Evolutionary conservation across 257 asterid species (phyloP), one percentile per base, ranked within the genome.

Genomic region (Fraxinus excelsior): DNA sequence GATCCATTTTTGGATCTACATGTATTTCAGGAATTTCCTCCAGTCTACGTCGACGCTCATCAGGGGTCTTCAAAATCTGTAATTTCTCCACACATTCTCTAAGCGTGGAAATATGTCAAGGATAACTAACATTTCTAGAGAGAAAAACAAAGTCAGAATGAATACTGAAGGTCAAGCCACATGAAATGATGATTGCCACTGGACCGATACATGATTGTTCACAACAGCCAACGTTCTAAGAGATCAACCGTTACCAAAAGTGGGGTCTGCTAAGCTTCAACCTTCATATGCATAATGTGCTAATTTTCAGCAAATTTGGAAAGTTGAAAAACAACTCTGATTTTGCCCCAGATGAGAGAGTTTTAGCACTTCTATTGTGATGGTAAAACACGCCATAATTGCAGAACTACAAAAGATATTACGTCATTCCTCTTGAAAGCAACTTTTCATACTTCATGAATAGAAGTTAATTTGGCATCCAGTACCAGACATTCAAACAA

Each of bases 71-170:
- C 86, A 96, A 79, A 78, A 93, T 85, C 87, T 92, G 96, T 53
- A 96, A 82, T 82, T 96, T 96, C 91, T 96, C 98, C 70, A 96
- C 97, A 67, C 98, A 93, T 85, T 96, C 99, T 90, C 99, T 90
- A 77, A 93, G 98, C 90, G 99, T 96, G 82, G 83, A 78, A 74
- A 60, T 16, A 53, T 71, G 97, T 93, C 88, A 95, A 93, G 96
- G 92, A 77, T 74, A 73, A 78, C 74, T 38, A 14, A 19, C 73
- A 70, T 37, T 35, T 37, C 67, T 23, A 21, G 2, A 60, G 29
- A 60, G 10, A 23, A 23, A 21, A 62, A 25, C 35, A 25, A 62
- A 62, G 19, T 62, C 34, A 26, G 18, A 62, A 62, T 25, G 35
- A 25, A 25, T 62, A 3, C 34, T 62, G 19, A 26, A 23, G 68